Base-by-base conservation (phyloP, 352 stramenopile species). In the Phytophthora fragariae region DNA sequence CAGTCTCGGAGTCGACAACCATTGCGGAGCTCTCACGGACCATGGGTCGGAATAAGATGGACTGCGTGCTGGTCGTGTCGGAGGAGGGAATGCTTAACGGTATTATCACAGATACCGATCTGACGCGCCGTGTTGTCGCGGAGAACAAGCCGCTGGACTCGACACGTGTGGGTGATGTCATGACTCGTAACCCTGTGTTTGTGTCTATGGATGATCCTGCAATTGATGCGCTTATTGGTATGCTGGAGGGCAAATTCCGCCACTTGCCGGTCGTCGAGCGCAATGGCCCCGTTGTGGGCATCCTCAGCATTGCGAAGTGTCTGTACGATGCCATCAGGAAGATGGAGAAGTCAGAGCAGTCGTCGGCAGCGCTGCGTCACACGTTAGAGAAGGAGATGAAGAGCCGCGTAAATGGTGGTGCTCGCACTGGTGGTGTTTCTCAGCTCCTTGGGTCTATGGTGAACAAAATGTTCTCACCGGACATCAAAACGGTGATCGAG, bases 261-360 rank as follows among this genome's bases (percentile, higher is more conserved):
- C 91, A 97, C 57, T 65, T 96, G 49, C 91, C 91, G 10, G 92
- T 97, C 11, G 85, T 96, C 1, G 89, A 96, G 56, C 85, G 80
- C 54, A 77, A 84, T 21, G 92, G 90, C 0, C 89, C 86, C 1
- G 95, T 99, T 5, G 94, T 98, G 6, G 98, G 98, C 11, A 92
- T 99, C 47, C 76, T 99, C 21, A 98, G 99, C 82, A 99, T 99
- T 81, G 97, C 95, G 11, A 99, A 99, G 77, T 99, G 98, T 69
- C 68, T 99, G 65, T 99, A 99, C 84, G 97, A 99, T 83, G 98
- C 97, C 3, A 99, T 99, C 61, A 86, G 85, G 6, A 99, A 99
- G 72, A 97, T 99, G 73, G 98, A 99, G 73, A 95, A 96, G 68
- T 89, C 86, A n/a, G 87, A 94, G 62, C 72, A 90, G 49, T 94